phyloP scores from a whole-genome alignment of 2,329 filamentous ascomycete genomes.

The Colletotrichum theobromicola region DNA sequence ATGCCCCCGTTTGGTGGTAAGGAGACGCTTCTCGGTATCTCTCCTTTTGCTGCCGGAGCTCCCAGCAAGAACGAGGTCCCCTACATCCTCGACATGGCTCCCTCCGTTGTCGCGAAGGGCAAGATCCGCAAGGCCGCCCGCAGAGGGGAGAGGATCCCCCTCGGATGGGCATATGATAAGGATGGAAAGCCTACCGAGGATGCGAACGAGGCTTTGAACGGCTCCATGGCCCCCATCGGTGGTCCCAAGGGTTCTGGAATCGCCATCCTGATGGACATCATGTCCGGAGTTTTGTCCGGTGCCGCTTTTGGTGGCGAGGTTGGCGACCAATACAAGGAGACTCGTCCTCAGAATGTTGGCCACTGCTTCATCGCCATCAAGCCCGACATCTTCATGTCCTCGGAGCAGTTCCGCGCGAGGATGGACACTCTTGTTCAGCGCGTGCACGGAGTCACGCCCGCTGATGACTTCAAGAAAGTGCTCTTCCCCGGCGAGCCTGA shows the following conservation, averaged over 20 bases:
- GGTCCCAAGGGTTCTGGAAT: slow-evolving; percentile 81
- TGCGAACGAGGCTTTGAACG: slow-evolving; percentile 70
- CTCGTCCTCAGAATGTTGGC: slow-evolving; percentile 70
- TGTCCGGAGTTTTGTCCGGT: slow-evolving; percentile 78
- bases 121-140: slow-evolving; percentile 74
- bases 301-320: slow-evolving; percentile 81
- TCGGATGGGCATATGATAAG: slow-evolving; percentile 76
- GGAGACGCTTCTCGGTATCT: slow-evolving; percentile 73
- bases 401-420: slow-evolving; percentile 71
- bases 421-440: slow-evolving; percentile 60
- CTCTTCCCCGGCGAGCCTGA: slow-evolving; percentile 69
- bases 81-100: slow-evolving; percentile 80
- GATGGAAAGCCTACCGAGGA: slow-evolving; percentile 73
- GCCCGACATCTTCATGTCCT: slow-evolving; percentile 74
- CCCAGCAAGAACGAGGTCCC: slow-evolving; percentile 60
- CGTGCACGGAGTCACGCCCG: slow-evolving; percentile 58
- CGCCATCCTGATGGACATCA: slow-evolving; percentile 87
- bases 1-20: slow-evolving; percentile 73
- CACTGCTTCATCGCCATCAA: slow-evolving; percentile 77
- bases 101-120: slow-evolving; percentile 69
- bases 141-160: slow-evolving; percentile 69
- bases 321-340: slow-evolving; percentile 76
- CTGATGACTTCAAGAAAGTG: slow-evolving; percentile 60
- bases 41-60: slow-evolving; percentile 77
- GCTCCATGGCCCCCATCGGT: slow-evolving; percentile 86